Evolutionary conservation across 2,329 filamentous ascomycete species (phyloP).

Genomic region (Eutypa lata): DNA sequence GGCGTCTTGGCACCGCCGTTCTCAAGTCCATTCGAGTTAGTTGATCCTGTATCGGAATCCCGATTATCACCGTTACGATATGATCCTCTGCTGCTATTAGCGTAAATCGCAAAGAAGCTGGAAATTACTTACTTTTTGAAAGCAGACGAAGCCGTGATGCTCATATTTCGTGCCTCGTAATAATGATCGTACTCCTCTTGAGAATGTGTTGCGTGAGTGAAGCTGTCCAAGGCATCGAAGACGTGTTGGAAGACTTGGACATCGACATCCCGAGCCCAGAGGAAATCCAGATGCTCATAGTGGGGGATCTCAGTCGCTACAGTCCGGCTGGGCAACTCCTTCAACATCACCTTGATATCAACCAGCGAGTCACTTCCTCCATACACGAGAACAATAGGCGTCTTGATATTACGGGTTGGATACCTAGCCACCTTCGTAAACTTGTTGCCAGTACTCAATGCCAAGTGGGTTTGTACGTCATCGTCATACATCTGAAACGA

Average conservation of each 20-base stretch:
- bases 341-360: constrained; percentile 89
- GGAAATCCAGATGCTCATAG: constrained; percentile 95
- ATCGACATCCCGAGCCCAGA: constrained; percentile 88
- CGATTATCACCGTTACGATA: constrained; percentile 23
- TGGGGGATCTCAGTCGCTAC: constrained; percentile 83
- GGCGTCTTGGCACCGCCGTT: constrained; percentile 6
- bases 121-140: constrained; percentile 30
- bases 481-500: constrained; percentile 99
- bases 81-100: constrained; percentile 17
- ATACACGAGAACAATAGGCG: constrained; percentile 89
- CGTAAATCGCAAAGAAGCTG: neutral
- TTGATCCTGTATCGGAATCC: constrained; percentile 26
- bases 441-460: constrained; percentile 67
- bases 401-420: constrained; percentile 94
- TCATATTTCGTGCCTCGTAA: constrained; percentile 47
- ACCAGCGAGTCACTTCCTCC: constrained; percentile 92
- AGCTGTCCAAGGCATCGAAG: constrained; percentile 79
- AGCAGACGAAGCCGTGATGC: constrained; percentile 35
- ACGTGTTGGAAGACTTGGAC: constrained; percentile 85
- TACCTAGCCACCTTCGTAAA: constrained; percentile 97
- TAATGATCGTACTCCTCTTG: constrained; percentile 61
- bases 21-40: constrained; percentile 20
- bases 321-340: constrained; percentile 80
- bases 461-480: constrained; percentile 76
- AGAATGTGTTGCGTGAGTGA: constrained; percentile 55